phyloP scores from a whole-genome alignment of 2,329 filamentous ascomycete genomes.

The Fusarium anthophilum region DNA sequence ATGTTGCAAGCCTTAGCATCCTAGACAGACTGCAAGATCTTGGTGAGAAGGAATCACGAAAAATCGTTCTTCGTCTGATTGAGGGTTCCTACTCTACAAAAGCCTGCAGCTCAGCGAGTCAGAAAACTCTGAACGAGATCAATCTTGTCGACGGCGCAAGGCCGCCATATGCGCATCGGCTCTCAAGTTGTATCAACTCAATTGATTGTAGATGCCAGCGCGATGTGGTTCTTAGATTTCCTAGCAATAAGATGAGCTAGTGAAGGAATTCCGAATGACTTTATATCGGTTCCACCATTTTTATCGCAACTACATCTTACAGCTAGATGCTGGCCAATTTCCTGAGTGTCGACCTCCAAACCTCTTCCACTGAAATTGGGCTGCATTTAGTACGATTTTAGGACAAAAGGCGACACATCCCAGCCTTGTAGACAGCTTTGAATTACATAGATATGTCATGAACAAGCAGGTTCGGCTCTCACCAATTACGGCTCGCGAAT shows the following conservation, averaged over 20 bases:
- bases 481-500: not conserved
- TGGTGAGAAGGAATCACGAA: no score
- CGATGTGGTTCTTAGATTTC: fast-evolving
- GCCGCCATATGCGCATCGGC: not conserved
- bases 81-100: fast-evolving
- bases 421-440: fast-evolving
- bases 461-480: fast-evolving
- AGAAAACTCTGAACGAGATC: fast-evolving
- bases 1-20: fast-evolving
- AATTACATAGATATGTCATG: not conserved
- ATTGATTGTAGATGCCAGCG: not conserved
- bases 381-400: not conserved
- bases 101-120: fast-evolving
- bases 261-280: fast-evolving
- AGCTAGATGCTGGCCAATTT: not conserved
- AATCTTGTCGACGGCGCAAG: not conserved
- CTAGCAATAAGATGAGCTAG: fast-evolving
- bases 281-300: not conserved
- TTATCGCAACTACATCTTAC: no score
- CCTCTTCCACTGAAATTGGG: not conserved
- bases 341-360: no score
- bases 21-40: not conserved
- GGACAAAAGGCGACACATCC: fast-evolving
- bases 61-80: no score
- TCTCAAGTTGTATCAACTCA: not conserved